phyloP scores from a whole-genome alignment of 768 basidiomycete species.

The Phaeotremella skinneri region DNA sequence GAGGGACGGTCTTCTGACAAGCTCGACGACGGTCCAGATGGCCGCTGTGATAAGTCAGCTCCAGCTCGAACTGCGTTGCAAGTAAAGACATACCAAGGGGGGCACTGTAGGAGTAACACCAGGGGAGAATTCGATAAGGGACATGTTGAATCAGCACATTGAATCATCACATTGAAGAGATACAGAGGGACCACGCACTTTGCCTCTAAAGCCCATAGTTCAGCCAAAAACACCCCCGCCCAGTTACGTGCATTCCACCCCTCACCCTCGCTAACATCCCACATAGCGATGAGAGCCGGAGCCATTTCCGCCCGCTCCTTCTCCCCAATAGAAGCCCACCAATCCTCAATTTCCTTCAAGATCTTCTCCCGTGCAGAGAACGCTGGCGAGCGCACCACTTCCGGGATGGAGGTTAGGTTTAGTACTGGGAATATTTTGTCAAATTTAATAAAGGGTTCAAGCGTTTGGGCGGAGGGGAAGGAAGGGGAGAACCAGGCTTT shows the following conservation, averaged over 20 bases:
- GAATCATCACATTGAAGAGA: background rate
- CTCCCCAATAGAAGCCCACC: slow-evolving; percentile 10
- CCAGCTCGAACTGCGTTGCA: background rate
- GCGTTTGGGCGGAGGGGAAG: slow-evolving; percentile 21
- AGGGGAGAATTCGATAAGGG: too few species aligned
- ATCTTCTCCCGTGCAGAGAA: slow-evolving; percentile 7
- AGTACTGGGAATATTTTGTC: slow-evolving; percentile 29
- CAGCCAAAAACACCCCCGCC: slow-evolving; percentile 17
- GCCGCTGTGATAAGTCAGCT: slow-evolving; percentile 13
- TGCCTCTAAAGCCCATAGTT: slow-evolving; percentile 33
- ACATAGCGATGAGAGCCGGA: slow-evolving; percentile 8
- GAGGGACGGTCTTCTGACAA: slow-evolving; percentile 23
- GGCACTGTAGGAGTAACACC: background rate
- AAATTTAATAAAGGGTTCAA: slow-evolving; percentile 19
- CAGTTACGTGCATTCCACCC: slow-evolving; percentile 21
- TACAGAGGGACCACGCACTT: slow-evolving; percentile 15
- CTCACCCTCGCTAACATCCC: slow-evolving; percentile 18
- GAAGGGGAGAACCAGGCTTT: slow-evolving; percentile 27
- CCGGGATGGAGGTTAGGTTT: slow-evolving; percentile 16
- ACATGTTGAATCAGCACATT: too few species aligned
- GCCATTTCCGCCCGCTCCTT: slow-evolving; percentile 15
- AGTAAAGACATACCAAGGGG: background rate
- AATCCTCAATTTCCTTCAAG: slow-evolving; percentile 18
- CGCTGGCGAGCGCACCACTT: slow-evolving; percentile 8
- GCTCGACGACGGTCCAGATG: slow-evolving; percentile 28